Percentiles rank a stretch among this genome's conserved stretches.
phyloP scores from a whole-genome alignment of 1,139 yeast genomes.

The Suhomyces kunorum region DNA sequence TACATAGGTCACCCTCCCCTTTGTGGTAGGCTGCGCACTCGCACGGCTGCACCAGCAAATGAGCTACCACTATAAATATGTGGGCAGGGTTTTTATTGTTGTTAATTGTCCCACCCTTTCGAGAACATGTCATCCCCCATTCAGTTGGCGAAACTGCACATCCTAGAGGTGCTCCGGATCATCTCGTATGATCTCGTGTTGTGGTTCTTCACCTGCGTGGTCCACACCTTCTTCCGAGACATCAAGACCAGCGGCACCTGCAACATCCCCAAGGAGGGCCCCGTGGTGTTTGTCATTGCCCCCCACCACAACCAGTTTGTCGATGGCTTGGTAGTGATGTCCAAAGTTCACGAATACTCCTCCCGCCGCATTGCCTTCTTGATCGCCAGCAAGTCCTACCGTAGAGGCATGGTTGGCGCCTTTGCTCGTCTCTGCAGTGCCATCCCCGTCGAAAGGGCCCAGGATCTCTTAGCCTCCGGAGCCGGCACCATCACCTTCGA shows the following conservation, averaged over 20 bases:
- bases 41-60: not conserved
- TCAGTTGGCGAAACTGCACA: not conserved
- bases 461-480: conserved; percentile 55
- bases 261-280: conserved; percentile 42
- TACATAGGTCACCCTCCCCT: no score
- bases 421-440: conserved; percentile 60
- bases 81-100: no score
- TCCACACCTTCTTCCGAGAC: conserved; percentile 48
- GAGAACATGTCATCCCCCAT: not conserved
- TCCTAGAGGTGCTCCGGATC: conserved; percentile 1
- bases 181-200: conserved; percentile 35
- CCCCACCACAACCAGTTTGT: conserved; percentile 51
- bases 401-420: conserved; percentile 43
- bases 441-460: conserved; percentile 75
- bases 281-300: conserved; percentile 47
- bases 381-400: conserved; percentile 23
- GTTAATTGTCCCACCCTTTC: not conserved
- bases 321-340: conserved; percentile 45
- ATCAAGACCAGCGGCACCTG: conserved; percentile 43
- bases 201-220: conserved; percentile 37
- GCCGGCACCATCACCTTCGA: conserved; percentile 49
- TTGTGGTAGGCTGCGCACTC: no score
- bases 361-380: conserved; percentile 37
- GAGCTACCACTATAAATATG: no score
- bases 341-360: conserved; percentile 34